Evolutionary conservation across 148 eudicot species (phyloP), one percentile per base, ranked within the genome.

Genomic region (Rheum nobile): DNA sequence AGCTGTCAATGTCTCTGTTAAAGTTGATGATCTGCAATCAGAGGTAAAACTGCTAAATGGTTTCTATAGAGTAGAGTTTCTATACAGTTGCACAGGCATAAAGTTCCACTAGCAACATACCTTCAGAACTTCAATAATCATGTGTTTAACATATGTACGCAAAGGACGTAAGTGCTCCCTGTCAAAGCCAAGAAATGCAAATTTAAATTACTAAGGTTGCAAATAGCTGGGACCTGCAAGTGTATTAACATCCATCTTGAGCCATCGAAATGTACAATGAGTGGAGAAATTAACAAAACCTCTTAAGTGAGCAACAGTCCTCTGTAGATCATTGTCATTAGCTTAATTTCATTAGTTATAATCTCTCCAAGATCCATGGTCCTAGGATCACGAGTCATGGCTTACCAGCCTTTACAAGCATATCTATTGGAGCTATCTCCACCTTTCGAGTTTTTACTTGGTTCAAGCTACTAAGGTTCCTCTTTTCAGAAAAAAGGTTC

Each of bases 1-100:
- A 83, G 93, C 91, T 68, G 89, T 91, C 61, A 85, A 85, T 82
- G 92, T 95, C 57, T 86, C 92, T 55, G 90, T 95, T 29, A 88
- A 80, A 79, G 80, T 83, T 43, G 96, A 91, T 84, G 75, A 44
- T 43, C 80, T 88, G 71, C 83, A 75, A 76, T 81, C 90, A 74
- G 97, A 90, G 96, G 98, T 91, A 32, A 69, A 71, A 59, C 61
- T 71, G 70, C 10, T 34, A 31, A 65, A 14, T 65, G 70, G 42
- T 70, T 34, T 69, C 41, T 32, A 28, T 50, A 10, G 43, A 73
- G 37, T 48, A 21, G 46, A 73, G 39, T 17, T 71, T 72, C 13
- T n/a, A 21, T 28, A 26, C 67, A 26, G 67, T 59, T 54, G 26
- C 61, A 54, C 12, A 22, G 28, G 29, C 61, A 21, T 22, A 54